Base-by-base conservation (phyloP, 106 monocot species). In the Dactylorhiza incarnata region DNA sequence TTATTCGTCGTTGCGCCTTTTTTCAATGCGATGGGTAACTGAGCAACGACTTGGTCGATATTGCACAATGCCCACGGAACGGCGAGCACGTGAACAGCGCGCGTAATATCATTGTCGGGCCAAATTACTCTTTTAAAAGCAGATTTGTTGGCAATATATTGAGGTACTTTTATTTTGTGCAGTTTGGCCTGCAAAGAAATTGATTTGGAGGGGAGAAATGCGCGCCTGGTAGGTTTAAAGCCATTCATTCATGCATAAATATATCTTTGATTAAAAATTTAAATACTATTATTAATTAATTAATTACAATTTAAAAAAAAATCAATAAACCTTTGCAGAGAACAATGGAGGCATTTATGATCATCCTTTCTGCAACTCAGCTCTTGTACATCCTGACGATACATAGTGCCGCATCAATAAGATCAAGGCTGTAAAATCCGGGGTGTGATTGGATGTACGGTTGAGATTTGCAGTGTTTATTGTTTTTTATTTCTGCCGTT, bases 101-200 rank as follows among this genome's bases (percentile, higher is more conserved):
- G n/a, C n/a, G n/a, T n/a, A n/a, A n/a, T n/a, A n/a, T n/a, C n/a
- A n/a, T n/a, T n/a, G n/a, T 29, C 1, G 29, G 29, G 29, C 29
- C 29, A 29, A 29, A 29, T 29, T 29, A 29, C 29, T 29, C 29
- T 29, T 29, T 29, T 29, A 29, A 29, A 29, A 0, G 2, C 29
- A 29, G 29, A 29, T 29, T 29, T 29, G 29, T 29, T 29, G 29
- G 29, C 29, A 29, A 29, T 29, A 29, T 29, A 29, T 29, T 29
- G 2, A 29, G 29, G 29, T 58, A 5, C 19, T 29, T 11, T 12
- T 29, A 25, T 37, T 65, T 29, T 43, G 56, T 53, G 78, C 78
- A 95, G 94, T 5, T 78, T 95, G 52, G 95, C 95, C 17, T 89
- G 89, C 73, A 92, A 92, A 72, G 92, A 95, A 82, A 92, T 92